Conservation (phyloP, 1,284 basidiomycete genomes). For the Trichosporon sp. region DNA sequence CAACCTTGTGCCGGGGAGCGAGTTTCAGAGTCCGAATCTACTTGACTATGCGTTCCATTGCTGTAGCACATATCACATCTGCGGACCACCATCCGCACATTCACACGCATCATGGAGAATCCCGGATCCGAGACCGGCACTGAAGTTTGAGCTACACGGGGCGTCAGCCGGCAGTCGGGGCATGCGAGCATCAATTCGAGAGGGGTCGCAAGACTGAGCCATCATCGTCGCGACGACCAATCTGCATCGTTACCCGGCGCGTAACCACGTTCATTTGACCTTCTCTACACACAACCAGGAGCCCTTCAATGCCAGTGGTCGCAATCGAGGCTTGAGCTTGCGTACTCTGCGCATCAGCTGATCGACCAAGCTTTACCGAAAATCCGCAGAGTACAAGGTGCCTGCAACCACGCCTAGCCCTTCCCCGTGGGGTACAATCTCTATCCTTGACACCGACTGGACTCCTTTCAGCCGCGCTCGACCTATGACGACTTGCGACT, state of each 20-base stretch:
- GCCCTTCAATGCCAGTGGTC: no score
- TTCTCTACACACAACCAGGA: no score
- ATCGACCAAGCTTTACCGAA: not conserved
- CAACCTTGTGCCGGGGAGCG: not conserved
- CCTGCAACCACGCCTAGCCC: not conserved
- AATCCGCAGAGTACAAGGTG: not conserved
- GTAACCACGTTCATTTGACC: no score
- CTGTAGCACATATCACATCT: not conserved
- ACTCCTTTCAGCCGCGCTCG: no score
- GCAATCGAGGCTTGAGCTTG: not conserved
- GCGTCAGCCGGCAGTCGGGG: no score
- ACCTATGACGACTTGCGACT: not conserved
- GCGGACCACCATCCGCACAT: not conserved
- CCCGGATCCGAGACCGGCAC: not conserved
- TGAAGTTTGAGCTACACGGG: not conserved
- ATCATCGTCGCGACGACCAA: no score
- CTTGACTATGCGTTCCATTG: not conserved
- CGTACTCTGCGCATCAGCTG: not conserved
- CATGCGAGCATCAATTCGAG: not conserved
- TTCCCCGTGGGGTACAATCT: not conserved
- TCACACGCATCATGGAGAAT: not conserved
- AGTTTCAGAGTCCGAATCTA: not conserved
- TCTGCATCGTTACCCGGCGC: no score
- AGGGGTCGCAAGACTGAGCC: no score
- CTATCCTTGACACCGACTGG: no score